Base-by-base conservation (phyloP, 495 filamentous ascomycete genomes). In the Penicillium canariense region DNA sequence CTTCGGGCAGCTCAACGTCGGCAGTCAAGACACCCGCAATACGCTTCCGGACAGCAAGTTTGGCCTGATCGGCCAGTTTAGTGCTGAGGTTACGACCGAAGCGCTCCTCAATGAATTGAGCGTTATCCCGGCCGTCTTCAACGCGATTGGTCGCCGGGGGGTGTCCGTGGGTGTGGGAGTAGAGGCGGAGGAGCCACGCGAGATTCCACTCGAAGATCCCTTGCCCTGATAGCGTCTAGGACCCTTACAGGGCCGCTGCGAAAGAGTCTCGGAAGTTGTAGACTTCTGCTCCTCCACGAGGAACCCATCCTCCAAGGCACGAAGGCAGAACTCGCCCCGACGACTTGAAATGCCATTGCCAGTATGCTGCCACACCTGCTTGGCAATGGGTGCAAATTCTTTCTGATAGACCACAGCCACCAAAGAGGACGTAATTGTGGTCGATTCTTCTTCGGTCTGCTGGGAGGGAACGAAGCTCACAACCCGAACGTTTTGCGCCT, bases 311-410 rank as follows among this genome's bases (percentile, higher is more conserved):
- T 83, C 78, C 60, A 96, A 82, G 11, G 90, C 79, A 31, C 74
- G 70, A 44, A 88, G 83, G 67, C 90, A 96, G 67, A 92, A 96
- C 64, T 96, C 94, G 12, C 89, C 91, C 15, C 91, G 83, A 36
- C 94, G 87, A 69, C 91, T 96, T 2, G 91, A 96, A 22, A 97
- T 78, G 5, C 94, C 94, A 58, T 96, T 91, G n/a, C 94, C 94
- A 6, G 90, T 84, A 67, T 98, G 94, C 59, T 97, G 94, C 94
- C 94, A 98, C 63, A 92, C 96, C 58, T 87, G 79, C 65, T 97
- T 98, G 6, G 92, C 88, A 56, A 87, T 71, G 6, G 81, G 66
- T 48, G 84, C 87, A 23, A 81, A 68, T 20, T 85, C 79, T 35
- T 81, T 73, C 1, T 87, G 82, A 62, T 85, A 91, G 39, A 97